Evolutionary conservation across 108 stramenopile species (phyloP).

Genomic region (Schizochytrium sp.): DNA sequence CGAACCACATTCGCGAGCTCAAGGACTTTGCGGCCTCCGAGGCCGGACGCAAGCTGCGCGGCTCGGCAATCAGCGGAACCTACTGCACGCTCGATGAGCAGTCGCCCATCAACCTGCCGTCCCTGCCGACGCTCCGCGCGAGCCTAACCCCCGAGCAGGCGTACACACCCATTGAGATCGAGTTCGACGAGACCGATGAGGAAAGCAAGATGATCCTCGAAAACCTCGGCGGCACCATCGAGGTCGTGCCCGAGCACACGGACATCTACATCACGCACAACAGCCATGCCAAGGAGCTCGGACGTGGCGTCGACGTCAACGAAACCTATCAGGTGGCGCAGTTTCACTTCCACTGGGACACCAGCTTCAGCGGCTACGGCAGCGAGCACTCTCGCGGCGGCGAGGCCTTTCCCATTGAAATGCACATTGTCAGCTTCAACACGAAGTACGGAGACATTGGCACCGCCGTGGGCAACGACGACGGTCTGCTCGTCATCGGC

Average conservation of each 20-base stretch:
- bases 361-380: neutral
- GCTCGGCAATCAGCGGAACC: no score
- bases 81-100: no score
- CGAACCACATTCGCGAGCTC: no score
- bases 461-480: neutral
- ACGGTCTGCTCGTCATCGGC: slow-evolving; percentile 3
- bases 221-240: neutral
- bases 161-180: neutral
- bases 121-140: no score
- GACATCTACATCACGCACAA: neutral
- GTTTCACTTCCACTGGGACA: slow-evolving; percentile 14
- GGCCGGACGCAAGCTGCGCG: no score
- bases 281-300: neutral
- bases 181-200: neutral
- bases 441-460: neutral
- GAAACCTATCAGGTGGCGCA: neutral
- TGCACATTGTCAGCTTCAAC: neutral
- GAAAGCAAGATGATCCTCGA: neutral
- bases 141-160: neutral
- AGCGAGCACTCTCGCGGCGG: neutral
- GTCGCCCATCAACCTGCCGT: no score
- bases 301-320: neutral
- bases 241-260: neutral
- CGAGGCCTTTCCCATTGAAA: neutral
- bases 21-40: no score